phyloP scores from a whole-genome alignment of 1,139 yeast genomes.

The Lodderomyces orthopsilosis region DNA sequence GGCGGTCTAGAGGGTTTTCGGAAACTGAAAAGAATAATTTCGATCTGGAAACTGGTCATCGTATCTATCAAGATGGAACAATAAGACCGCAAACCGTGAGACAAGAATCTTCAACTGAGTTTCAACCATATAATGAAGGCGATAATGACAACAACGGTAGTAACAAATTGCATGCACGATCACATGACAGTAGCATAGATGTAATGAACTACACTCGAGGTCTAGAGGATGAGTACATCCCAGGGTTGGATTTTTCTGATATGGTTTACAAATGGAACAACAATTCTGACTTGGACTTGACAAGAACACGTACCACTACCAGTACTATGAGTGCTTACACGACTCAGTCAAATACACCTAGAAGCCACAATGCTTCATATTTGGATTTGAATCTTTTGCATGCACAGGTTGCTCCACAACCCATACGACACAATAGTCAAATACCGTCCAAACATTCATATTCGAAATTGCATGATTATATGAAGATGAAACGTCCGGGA shows the following conservation, averaged over 20 bases:
- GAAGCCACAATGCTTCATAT: conserved; percentile 37
- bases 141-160: neutral
- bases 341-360: conserved; percentile 19
- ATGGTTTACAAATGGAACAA: conserved; percentile 40
- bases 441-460: conserved; percentile 18
- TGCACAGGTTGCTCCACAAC: conserved; percentile 48
- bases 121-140: neutral
- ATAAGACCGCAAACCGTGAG: conserved; percentile 33
- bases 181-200: conserved; percentile 28
- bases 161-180: conserved; percentile 26
- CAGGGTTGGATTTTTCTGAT: conserved; percentile 56
- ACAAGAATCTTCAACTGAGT: conserved; percentile 2
- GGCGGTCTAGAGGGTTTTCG: conserved; percentile 49
- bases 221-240: conserved; percentile 70
- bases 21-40: conserved; percentile 56
- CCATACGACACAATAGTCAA: conserved; percentile 22
- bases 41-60: conserved; percentile 49
- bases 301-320: conserved; percentile 7
- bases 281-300: conserved; percentile 12
- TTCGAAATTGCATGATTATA: conserved; percentile 26
- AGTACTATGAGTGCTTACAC: conserved; percentile 11
- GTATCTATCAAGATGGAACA: conserved; percentile 48
- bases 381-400: conserved; percentile 45
- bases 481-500: conserved; percentile 21
- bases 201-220: conserved; percentile 29